Evolutionary conservation across 2,329 filamentous ascomycete species (phyloP), one percentile per base, ranked within the genome.

Genomic region (Aspergillus unguis): DNA sequence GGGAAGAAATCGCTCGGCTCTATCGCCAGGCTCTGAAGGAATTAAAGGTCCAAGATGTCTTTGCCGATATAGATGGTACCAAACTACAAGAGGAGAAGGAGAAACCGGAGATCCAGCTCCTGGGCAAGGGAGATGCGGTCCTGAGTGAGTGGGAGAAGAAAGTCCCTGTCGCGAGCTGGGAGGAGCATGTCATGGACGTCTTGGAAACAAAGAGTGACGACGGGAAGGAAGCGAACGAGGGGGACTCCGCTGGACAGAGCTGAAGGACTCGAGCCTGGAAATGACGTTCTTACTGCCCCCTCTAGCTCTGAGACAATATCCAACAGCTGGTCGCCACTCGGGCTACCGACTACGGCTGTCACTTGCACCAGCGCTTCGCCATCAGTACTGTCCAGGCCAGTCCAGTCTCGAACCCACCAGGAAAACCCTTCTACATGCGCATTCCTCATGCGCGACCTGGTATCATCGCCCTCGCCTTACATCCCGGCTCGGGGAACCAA

Each of bases 21-120:
- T 71, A 72, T 44, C 62, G 65, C 9, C 56, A 62, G 5, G 87
- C 87, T 2, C 72, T 75, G 10, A 69, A 70, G 36, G 86, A 89
- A 45, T 70, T 94, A 47, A 76, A 76, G 37, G 79, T 85, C 10
- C 76, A 80, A 62, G 75, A 73, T 41, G 74, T 95, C 28, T 89
- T 92, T 68, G 80, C 77, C 27, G 64, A 58, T 6, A 26, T 62
- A 10, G 60, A 54, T 11, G 59, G 45, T 17, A 23, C n/a, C n/a
- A 29, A 28, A 9, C 51, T 44, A 7, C 42, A 53, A 2, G 56
- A 58, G 29, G 48, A 51, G 44, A 42, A 56, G 48, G 64, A 65
- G 44, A 62, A 60, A 35, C 65, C 69, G 1, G 69, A 73, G 54
- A 47, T 11, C 1, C 56, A 61, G 42, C 50, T 72, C 1, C 56